Evolutionary conservation across 2,329 filamentous ascomycete species (phyloP), one percentile per base, ranked within the genome.

Genomic region (Pseudocercospora vitis): DNA sequence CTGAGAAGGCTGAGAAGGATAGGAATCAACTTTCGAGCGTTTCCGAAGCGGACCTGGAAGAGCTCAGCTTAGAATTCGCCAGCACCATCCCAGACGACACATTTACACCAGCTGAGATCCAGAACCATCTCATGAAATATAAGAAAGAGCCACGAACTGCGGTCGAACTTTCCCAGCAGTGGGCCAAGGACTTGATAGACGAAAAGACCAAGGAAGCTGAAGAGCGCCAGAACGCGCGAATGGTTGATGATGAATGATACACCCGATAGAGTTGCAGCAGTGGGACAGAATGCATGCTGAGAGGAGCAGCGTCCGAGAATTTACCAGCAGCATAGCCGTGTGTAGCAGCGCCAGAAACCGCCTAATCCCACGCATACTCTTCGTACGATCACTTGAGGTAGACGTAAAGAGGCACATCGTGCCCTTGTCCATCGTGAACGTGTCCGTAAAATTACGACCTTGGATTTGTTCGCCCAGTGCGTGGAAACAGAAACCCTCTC

Each of bases 311-410:
- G n/a, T n/a, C n/a, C n/a, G n/a, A n/a, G n/a, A n/a, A n/a, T n/a
- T n/a, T n/a, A n/a, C n/a, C n/a, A n/a, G n/a, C n/a, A n/a, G n/a
- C n/a, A n/a, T n/a, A n/a, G n/a, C n/a, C n/a, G n/a, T n/a, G n/a
- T n/a, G n/a, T n/a, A n/a, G n/a, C n/a, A n/a, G n/a, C n/a, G n/a
- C n/a, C 23, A 6, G 11, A 29, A 29, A 11, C 6, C 11, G 6
- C 26, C 26, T 6, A 7, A 7, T 7, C 26, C 26, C 6, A 29
- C 26, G 11, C 26, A 29, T 29, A 29, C 6, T 35, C 18, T 71
- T 91, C 88, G 72, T 88, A 92, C 0, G 80, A 79, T 16, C 73
- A 73, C 69, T 94, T 88, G 57, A 83, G 81, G 18, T 83, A 78
- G 68, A 92, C 88, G 76, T 87, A 94, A 71, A 82, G 87, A 8